Base-by-base conservation (phyloP, 2,329 filamentous ascomycete species). In the Incumbomyces lentus region DNA sequence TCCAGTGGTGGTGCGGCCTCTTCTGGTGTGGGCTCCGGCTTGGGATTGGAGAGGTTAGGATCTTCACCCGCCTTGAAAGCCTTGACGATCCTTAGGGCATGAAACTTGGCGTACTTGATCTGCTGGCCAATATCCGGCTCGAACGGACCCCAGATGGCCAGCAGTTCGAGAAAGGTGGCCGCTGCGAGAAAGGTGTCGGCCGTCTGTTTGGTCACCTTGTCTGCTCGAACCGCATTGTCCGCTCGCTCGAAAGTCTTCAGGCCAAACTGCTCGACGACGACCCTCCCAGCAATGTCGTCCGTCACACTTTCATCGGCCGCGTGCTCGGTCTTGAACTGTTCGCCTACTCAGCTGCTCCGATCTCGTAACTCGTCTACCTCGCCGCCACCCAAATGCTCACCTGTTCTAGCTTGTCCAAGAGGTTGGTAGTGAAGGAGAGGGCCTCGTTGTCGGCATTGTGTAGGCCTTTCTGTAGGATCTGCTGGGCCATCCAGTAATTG, bases 81-180 rank as follows among this genome's bases (percentile, higher is more conserved):
- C 66, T 86, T 95, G 13, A 85, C 74, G 60, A 98, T 98, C 48
- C 92, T 79, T 31, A 90, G 71, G 2, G 90, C 89, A 63, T 96
- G 93, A 75, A 86, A 98, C 65, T 96, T 98, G 35, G 90, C 88
- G 62, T 86, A 98, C 64, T 93, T 95, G 66, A 90, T 87, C 71
- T 95, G 96, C 46, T 87, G 78, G 33, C 80, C 73, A 16, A 82
- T 79, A 59, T 96, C 88, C 1, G 76, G 67, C 30, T 94, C 86
- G 10, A 82, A 69, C 0, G 77, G 67, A 5, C 80, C 82, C 88
- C 90, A 98, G 58, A 95, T 84, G 53, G 82, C 82, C 47, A 86
- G 76, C 4, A 96, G 73, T 55, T 95, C 87, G 59, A 96, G 81
- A 64, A 98, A 96, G 0, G 88, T 94, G 0, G 86, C 82, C 0